These are phyloP conservation scores for Zea luxurians DNA, from an alignment of 176 grass and related monocot genomes.

Conservation along the genomic window DNA sequence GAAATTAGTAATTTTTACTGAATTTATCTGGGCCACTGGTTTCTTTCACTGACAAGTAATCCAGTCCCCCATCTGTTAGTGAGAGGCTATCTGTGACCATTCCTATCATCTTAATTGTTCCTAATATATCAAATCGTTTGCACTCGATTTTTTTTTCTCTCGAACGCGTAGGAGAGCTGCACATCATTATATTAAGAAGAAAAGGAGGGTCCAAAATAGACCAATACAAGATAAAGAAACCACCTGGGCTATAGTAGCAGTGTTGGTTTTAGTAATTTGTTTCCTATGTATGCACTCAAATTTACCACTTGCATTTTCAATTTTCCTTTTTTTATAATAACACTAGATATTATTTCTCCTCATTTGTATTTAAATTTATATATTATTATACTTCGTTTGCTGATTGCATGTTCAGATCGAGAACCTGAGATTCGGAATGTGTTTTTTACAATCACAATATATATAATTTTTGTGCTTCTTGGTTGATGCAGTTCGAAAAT, in stretches of 20 bases:
- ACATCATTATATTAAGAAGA: no score
- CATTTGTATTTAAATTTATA: not conserved
- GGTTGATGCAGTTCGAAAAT: conserved; percentile 5
- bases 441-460: conserved; percentile 20
- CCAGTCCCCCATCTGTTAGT: not conserved
- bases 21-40: no score
- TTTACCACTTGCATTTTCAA: not conserved
- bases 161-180: no score
- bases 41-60: not conserved
- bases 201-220: no score
- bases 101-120: not conserved
- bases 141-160: no score
- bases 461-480: conserved; percentile 17
- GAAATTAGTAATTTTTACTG: not conserved
- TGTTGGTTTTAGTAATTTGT: no score
- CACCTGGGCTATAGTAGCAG: no score
- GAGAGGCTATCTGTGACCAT: not conserved
- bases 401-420: not conserved
- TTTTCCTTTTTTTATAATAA: not conserved
- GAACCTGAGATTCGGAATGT: not conserved
- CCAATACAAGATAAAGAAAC: no score
- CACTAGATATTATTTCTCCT: not conserved
- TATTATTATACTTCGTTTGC: not conserved
- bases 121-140: not conserved
- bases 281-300: conserved; percentile 4